Conservation (phyloP, 345 rosid genomes). For the Lepidium africanum region DNA sequence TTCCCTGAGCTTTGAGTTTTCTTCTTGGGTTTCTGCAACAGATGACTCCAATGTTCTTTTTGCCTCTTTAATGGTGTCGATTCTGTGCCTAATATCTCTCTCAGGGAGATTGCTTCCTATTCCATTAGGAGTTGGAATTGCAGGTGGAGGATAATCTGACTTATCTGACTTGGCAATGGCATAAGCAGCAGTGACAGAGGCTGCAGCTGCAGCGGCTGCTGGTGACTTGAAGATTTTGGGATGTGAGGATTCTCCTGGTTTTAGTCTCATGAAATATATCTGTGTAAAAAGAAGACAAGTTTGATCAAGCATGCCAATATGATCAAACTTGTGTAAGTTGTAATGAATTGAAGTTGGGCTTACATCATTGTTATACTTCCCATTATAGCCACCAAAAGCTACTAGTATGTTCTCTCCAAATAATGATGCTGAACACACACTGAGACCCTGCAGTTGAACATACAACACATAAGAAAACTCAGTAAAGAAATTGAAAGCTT, state of each 20-base stretch:
- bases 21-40: conserved; percentile 48
- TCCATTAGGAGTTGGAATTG: conserved; percentile 34
- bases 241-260: conserved; percentile 48
- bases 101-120: conserved; percentile 26
- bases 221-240: conserved; percentile 89
- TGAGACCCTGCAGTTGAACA: conserved; percentile 67
- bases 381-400: conserved; percentile 97
- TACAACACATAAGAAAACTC: conserved; percentile 2
- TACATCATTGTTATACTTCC: conserved; percentile 92
- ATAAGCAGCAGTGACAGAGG: conserved; percentile 96
- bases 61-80: conserved; percentile 61
- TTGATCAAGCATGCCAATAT: not conserved
- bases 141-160: conserved; percentile 41
- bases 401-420: conserved; percentile 65
- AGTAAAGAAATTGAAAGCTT: not conserved
- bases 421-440: conserved; percentile 61
- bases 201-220: conserved; percentile 97
- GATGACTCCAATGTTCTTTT: conserved; percentile 51
- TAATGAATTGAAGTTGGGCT: not conserved
- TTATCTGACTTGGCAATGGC: conserved; percentile 84
- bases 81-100: conserved; percentile 36
- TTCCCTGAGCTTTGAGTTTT: conserved; percentile 54
- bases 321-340: not conserved
- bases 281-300: conserved; percentile 16
- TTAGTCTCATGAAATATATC: conserved; percentile 81